Evolutionary conservation across 129 eudicot genomes (phyloP), one percentile per base, ranked within the genome.

Genomic region (Logfia minima): DNA sequence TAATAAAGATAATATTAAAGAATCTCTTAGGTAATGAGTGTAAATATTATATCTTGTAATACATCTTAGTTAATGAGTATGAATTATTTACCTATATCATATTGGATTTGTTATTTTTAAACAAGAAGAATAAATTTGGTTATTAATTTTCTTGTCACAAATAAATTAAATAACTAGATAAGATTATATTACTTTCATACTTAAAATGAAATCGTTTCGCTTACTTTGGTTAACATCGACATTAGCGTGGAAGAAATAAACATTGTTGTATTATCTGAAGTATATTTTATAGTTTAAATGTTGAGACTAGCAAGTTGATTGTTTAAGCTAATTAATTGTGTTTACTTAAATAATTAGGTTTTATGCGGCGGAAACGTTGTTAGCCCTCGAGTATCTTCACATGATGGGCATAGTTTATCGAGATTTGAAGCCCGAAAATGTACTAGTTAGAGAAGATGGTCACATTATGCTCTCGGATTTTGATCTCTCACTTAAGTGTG

Each of bases 391-490:
- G 88, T 90, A 90, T 83, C 89, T 90, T 66, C 96, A 90, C 85
- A 90, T 90, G 96, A 85, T 90, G 91, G 96, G 96, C 6, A 85
- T 90, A 66, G 91, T 89, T 68, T 89, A 89, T 73, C 77, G 95
- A 69, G 95, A 89, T 77, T 84, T 89, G 2, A 89, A 89, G 88
- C 95, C 95, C 5, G 95, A 89, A 85, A 89, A 89, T 56, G 95
- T 89, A 11, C 82, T 89, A 1, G 91, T 89, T 56, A 76, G 95
- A 56, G 95, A 89, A 79, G 95, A 89, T 74, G 95, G 95, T 48
- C 95, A 89, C 78, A 87, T 89, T 56, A 89, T 89, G 95, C 91
- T 89, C 4, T 89, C 95, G 5, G 95, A 89, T 72, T 89, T 89
- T 62, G 95, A 89, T 78, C 91, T 89, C 16, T 89, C 91, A 24